Percentiles rank a stretch among this genome's conserved stretches.
phyloP scores from a whole-genome alignment of 257 asterid genomes.

The Nicotiana undulata region DNA sequence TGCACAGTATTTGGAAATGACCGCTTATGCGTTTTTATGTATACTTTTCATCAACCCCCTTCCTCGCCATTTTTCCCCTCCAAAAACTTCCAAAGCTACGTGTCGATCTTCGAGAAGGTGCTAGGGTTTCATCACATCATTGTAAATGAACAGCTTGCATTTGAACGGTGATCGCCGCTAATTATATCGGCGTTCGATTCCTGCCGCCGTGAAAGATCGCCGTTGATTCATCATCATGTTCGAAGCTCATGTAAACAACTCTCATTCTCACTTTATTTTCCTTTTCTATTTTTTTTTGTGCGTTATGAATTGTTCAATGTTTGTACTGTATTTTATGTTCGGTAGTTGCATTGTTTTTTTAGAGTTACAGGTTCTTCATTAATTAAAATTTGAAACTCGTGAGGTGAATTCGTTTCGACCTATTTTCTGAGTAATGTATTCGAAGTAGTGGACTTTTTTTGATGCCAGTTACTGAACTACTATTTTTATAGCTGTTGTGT shows the following conservation, averaged over 20 bases:
- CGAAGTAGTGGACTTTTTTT: neutral
- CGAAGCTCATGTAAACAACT: conserved; percentile 42
- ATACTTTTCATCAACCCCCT: neutral
- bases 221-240: conserved; percentile 27
- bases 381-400: neutral
- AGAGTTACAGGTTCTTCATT: neutral
- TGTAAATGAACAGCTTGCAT: neutral
- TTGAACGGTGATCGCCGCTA: neutral
- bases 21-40: neutral
- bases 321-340: neutral
- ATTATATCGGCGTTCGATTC: neutral
- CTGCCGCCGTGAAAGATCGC: conserved; percentile 6
- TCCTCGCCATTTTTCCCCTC: neutral
- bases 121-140: neutral
- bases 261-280: neutral
- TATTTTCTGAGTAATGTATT: neutral
- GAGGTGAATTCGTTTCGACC: neutral
- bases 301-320: neutral
- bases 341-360: neutral
- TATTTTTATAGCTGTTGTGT: neutral
- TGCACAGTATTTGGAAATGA: neutral
- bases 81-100: neutral
- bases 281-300: neutral
- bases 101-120: neutral
- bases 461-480: neutral